Percentiles rank a stretch among this genome's conserved stretches.
These are phyloP conservation scores for Rosa rugosa DNA, from an alignment of 306 rosid genomes.

Conservation along the genomic window DNA sequence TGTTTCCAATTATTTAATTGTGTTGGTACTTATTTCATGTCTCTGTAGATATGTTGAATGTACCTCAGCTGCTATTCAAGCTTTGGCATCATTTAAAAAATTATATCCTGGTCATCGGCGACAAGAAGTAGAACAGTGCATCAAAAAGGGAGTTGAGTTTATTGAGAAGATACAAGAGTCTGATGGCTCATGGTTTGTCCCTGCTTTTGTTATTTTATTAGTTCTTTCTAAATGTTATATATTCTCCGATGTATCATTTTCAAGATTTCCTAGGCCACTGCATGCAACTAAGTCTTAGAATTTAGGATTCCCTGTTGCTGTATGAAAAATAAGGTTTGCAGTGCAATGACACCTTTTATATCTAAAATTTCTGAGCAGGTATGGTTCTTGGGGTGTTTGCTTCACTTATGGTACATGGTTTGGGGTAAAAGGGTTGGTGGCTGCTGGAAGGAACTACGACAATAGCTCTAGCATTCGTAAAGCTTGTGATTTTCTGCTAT, in stretches of 20 bases:
- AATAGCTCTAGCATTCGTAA: slow-evolving; percentile 55
- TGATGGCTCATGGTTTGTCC: slow-evolving; percentile 87
- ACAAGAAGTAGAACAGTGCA: slow-evolving; percentile 60
- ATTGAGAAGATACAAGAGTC: slow-evolving; percentile 61
- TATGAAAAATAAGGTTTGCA: slow-evolving; percentile 12
- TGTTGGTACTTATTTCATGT: slow-evolving; percentile 1
- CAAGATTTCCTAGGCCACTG: slow-evolving; percentile 1
- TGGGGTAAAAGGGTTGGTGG: slow-evolving; percentile 72
- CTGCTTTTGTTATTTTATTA: slow-evolving; percentile 17
- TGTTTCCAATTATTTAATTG: not conserved
- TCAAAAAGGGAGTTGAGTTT: slow-evolving; percentile 50
- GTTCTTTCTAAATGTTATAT: slow-evolving; percentile 9
- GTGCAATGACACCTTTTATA: slow-evolving; percentile 23
- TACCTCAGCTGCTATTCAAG: slow-evolving; percentile 88
- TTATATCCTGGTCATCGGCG: slow-evolving; percentile 63
- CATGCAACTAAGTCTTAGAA: slow-evolving; percentile 14
- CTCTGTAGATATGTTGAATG: slow-evolving; percentile 76
- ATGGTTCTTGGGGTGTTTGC: slow-evolving; percentile 94
- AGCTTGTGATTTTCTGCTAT: slow-evolving; percentile 78
- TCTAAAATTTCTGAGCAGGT: slow-evolving; percentile 56
- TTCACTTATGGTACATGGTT: slow-evolving; percentile 86
- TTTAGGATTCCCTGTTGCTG: not conserved
- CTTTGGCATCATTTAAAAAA: slow-evolving; percentile 54
- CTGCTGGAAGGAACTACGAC: slow-evolving; percentile 66
- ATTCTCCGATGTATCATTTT: slow-evolving; percentile 6